Percentiles rank a stretch among this genome's conserved stretches.
These are phyloP conservation scores for Fusarium penzigii DNA, from an alignment of 2,329 filamentous ascomycete species.

Conservation along the genomic window DNA sequence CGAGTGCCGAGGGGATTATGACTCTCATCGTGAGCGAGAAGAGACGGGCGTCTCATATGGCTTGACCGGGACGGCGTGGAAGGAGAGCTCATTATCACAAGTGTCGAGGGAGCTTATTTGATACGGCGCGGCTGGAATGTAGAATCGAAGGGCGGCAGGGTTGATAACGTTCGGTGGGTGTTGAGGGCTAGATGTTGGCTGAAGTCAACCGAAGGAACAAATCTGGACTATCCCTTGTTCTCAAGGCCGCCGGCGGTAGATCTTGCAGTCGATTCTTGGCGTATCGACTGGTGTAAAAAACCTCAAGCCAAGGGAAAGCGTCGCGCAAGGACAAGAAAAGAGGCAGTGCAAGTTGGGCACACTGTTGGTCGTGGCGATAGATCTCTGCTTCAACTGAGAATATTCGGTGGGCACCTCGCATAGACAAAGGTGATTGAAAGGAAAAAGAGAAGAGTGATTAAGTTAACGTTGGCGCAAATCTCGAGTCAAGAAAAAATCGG, in stretches of 20 bases:
- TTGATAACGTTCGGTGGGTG: not conserved
- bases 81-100: slow-evolving; percentile 34
- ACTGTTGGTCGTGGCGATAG: not conserved
- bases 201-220: too few species aligned
- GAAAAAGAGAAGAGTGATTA: not conserved
- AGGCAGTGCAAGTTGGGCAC: slow-evolving; percentile 1
- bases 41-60: slow-evolving; percentile 33
- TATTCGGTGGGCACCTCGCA: slow-evolving; percentile 1
- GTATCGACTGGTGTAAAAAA: not conserved
- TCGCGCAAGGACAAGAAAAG: not conserved
- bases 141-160: not conserved
- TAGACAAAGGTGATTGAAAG: not conserved
- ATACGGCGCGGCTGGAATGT: not conserved
- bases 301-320: not conserved
- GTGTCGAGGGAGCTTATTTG: not conserved
- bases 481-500: not conserved
- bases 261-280: not conserved
- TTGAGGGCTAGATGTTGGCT: not conserved
- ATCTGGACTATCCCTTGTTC: too few species aligned
- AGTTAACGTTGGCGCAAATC: not conserved
- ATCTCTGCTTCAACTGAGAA: not conserved
- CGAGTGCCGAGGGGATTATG: slow-evolving; percentile 38
- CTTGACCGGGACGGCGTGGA: slow-evolving; percentile 26
- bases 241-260: not conserved
- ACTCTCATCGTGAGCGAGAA: slow-evolving; percentile 35